Evolutionary conservation across 2,329 filamentous ascomycete genomes (phyloP).

Genomic region (Epichloe bromicola): DNA sequence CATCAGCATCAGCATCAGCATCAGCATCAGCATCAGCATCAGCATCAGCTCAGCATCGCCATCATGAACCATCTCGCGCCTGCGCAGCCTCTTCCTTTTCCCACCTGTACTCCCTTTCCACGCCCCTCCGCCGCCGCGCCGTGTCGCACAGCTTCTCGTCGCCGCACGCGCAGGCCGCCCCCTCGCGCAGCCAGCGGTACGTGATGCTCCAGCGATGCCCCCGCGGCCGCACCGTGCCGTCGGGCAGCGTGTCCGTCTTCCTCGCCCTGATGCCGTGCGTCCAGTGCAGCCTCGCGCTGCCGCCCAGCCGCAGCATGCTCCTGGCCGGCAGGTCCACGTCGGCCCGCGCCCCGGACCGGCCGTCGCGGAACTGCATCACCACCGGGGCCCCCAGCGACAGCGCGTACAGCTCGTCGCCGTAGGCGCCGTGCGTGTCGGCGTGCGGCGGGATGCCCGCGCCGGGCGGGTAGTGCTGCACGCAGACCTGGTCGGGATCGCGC

Average conservation of each 20-base stretch:
- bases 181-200: conserved; percentile 37
- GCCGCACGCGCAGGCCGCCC: conserved; percentile 36
- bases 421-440: conserved; percentile 39
- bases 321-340: conserved; percentile 35
- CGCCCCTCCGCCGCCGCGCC: conserved; percentile 30
- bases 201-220: conserved; percentile 40
- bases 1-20: no score
- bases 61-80: not conserved
- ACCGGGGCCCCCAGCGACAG: conserved; percentile 27
- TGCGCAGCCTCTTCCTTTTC: conserved; percentile 13
- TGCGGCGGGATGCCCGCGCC: conserved; percentile 48
- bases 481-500: conserved; percentile 42
- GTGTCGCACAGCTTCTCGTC: conserved; percentile 37
- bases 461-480: conserved; percentile 46
- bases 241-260: conserved; percentile 34
- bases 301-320: conserved; percentile 38
- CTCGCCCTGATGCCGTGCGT: conserved; percentile 41
- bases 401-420: conserved; percentile 32
- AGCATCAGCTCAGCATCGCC: no score
- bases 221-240: conserved; percentile 31
- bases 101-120: conserved; percentile 39
- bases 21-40: not conserved
- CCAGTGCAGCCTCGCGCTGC: conserved; percentile 39
- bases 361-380: conserved; percentile 30
- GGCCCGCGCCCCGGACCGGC: conserved; percentile 13